Evolutionary conservation across 177 flowering plant species (phyloP).

Genomic region (Telopea speciosissima): DNA sequence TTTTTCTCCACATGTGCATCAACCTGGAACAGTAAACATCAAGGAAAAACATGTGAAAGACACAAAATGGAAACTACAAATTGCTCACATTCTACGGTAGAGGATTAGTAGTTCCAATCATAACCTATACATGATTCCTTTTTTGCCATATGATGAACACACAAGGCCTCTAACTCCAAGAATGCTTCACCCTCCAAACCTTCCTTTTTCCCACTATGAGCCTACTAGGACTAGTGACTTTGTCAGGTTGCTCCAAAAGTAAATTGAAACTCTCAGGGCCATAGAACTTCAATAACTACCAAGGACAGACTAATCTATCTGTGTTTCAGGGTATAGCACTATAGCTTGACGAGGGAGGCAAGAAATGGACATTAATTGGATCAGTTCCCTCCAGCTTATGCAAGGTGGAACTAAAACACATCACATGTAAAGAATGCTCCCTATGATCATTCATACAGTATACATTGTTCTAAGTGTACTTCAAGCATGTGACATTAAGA

Average conservation of each 20-base stretch:
- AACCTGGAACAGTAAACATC: constrained; percentile 36
- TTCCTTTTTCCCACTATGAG: neutral
- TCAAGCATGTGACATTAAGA: neutral
- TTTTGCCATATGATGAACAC: neutral
- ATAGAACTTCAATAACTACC: neutral
- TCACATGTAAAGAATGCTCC: neutral
- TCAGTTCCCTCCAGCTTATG: neutral
- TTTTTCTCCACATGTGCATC: constrained; percentile 73
- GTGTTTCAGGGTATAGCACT: neutral
- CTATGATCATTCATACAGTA: neutral
- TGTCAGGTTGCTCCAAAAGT: neutral
- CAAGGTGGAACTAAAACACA: neutral
- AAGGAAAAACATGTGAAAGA: neutral
- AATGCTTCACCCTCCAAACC: neutral
- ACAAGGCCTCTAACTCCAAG: neutral
- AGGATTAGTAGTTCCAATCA: neutral
- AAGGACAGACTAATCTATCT: neutral
- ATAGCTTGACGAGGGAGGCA: neutral
- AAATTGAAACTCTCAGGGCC: neutral
- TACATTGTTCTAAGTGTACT: neutral
- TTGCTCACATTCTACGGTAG: neutral
- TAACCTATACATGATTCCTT: neutral
- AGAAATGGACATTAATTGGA: neutral
- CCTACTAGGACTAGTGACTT: neutral
- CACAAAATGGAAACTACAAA: neutral